A percentile compares a stretch with the other conserved stretches of the same genome.
These are phyloP conservation scores for Aspergillus flavus DNA, from an alignment of 2,329 filamentous ascomycete species.

Conservation along the genomic window DNA sequence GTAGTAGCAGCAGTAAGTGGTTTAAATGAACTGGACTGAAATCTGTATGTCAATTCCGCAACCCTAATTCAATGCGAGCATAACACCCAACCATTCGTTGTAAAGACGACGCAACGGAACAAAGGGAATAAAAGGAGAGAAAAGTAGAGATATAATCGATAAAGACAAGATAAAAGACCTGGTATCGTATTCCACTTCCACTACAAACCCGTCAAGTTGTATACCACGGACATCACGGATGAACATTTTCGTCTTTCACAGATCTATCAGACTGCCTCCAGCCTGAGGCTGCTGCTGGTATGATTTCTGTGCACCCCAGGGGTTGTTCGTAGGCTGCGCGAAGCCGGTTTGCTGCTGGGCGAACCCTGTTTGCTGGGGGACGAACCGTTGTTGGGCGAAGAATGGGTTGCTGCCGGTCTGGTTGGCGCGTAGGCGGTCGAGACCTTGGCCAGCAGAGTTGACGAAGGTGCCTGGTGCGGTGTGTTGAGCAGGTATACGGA, in stretches of 20 bases:
- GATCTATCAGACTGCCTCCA: conserved; percentile 64
- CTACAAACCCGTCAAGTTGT: neutral
- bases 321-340: conserved; percentile 53
- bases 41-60: conserved; percentile 1
- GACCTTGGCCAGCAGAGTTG: conserved; percentile 87
- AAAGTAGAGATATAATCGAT: neutral
- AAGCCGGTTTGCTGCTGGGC: conserved; percentile 49
- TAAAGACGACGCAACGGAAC: neutral
- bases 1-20: neutral
- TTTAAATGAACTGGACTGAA: conserved; percentile 12
- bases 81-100: conserved; percentile 5
- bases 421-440: conserved; percentile 67
- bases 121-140: conserved; percentile 6
- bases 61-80: conserved; percentile 5
- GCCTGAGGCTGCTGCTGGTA: conserved; percentile 49
- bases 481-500: conserved; percentile 94
- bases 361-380: conserved; percentile 52
- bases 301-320: conserved; percentile 55
- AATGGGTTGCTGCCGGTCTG: conserved; percentile 88
- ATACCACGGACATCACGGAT: neutral
- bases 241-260: conserved; percentile 39
- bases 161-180: conserved; percentile 9
- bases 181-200: conserved; percentile 18
- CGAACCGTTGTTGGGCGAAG: conserved; percentile 62
- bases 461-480: conserved; percentile 95